Conservation (phyloP, 23 red algal genomes). For the Gracilaria domingensis region DNA sequence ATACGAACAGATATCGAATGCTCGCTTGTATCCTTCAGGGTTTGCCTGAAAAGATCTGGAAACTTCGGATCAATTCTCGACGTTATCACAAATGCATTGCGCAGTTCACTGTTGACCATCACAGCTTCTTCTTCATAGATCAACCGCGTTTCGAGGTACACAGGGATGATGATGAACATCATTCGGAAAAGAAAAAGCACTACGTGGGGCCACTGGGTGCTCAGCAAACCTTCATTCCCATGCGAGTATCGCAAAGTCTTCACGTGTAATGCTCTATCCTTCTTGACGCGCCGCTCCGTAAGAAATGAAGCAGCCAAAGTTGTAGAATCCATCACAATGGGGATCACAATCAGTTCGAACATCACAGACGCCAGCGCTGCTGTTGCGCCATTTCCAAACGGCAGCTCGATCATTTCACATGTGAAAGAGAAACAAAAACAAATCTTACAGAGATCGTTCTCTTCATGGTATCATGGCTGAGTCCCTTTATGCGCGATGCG, state of each 20-base stretch:
- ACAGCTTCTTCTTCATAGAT: background rate
- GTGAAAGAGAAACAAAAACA: background rate
- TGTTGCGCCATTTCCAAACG: background rate
- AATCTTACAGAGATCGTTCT: background rate
- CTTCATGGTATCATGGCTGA: no score
- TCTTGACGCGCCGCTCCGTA: background rate
- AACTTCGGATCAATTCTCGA: background rate
- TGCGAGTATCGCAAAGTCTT: background rate
- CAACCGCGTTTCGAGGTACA: background rate
- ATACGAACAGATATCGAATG: background rate
- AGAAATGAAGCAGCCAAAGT: background rate
- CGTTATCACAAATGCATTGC: background rate
- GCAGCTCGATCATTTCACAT: background rate
- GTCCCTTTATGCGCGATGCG: no score
- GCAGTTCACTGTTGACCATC: background rate
- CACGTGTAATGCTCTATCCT: background rate
- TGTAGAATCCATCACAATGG: slow-evolving; percentile 3
- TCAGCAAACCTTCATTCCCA: background rate
- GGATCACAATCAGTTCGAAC: background rate
- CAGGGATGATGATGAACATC: background rate
- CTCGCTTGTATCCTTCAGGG: background rate
- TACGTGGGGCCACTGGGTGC: background rate
- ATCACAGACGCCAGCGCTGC: background rate
- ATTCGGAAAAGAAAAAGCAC: slow-evolving; percentile 7
- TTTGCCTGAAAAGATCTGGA: no score